These are phyloP conservation scores for Scheffersomyces illinoinensis DNA, from an alignment of 1,139 yeast genomes.

Conservation along the genomic window DNA sequence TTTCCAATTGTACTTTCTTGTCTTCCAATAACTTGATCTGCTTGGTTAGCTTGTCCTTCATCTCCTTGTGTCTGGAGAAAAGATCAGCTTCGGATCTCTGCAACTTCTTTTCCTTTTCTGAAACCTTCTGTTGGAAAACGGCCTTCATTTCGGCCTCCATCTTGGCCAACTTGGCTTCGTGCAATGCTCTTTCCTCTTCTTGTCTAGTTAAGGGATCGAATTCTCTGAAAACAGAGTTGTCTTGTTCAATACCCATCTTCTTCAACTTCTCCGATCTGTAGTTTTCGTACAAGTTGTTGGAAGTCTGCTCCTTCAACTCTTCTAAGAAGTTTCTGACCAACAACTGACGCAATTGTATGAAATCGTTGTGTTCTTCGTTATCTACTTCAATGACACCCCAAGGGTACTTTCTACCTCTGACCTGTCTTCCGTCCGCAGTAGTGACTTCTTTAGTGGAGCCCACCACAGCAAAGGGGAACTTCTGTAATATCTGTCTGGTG, in stretches of 20 bases:
- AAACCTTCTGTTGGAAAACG: constrained; percentile 94
- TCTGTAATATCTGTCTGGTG: constrained; percentile 65
- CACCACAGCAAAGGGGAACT: constrained; percentile 90
- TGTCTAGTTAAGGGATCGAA: constrained; percentile 92
- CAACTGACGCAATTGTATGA: constrained; percentile 85
- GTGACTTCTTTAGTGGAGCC: constrained; percentile 82
- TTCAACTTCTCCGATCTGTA: constrained; percentile 84
- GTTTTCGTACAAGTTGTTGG: constrained; percentile 75
- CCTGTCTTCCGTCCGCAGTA: constrained; percentile 73
- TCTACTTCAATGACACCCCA: constrained; percentile 99
- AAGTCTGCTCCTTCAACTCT: constrained; percentile 88
- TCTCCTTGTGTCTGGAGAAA: constrained; percentile 92
- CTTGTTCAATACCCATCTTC: constrained; percentile 89
- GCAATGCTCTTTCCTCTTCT: constrained; percentile 90
- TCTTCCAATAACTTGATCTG: constrained; percentile 90
- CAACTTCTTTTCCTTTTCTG: constrained; percentile 95
- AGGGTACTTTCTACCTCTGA: constrained; percentile 93
- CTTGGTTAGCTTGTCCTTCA: constrained; percentile 90
- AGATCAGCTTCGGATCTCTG: constrained; percentile 97
- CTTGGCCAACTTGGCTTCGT: constrained; percentile 90
- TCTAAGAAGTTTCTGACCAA: constrained; percentile 89
- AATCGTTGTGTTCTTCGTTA: constrained; percentile 92
- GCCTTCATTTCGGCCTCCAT: constrained; percentile 97
- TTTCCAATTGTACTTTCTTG: constrained; percentile 81
- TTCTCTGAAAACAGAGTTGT: constrained; percentile 85